Base-by-base conservation (phyloP, 2,329 filamentous ascomycete species). In the Falciphora oryzae region DNA sequence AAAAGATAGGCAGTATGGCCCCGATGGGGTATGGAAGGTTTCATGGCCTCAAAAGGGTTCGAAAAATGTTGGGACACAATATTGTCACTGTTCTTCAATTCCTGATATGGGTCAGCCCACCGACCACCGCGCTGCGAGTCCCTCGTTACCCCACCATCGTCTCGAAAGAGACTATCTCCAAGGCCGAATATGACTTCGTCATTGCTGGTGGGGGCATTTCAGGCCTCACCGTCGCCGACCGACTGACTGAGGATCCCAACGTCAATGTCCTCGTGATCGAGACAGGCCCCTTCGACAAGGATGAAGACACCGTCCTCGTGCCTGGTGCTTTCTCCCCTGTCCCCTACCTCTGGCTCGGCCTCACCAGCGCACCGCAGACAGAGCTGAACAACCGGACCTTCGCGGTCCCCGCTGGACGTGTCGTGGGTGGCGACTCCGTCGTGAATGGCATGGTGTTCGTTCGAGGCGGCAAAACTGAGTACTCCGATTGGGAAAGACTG, bases 401-500 rank as follows among this genome's bases (percentile, higher is more conserved):
- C 74, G 73, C 76, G 1, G 68, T 77, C 25, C 79, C 77, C 11
- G 77, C 32, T 44, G 57, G 29, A 53, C 22, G 73, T 60, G 81
- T 83, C 0, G 78, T 90, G 0, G 88, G 88, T 16, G 88, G 88
- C 14, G 86, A 86, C 4, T 82, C 79, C 18, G 80, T 81, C 1
- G 78, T 87, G 64, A 87, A 87, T 68, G 83, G 81, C 66, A 83
- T 85, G 81, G 80, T 83, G 61, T 62, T 56, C 22, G 8, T 59
- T 18, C n/a, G 57, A 1, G 57, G 57, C 29, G 18, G 16, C 57
- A 59, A 32, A 16, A 18, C 25, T 3, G 57, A 18, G 16, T 32
- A 59, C 28, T 77, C 76, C 73, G 75, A 74, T 59, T 75, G 80
- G 57, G 81, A 76, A 27, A 75, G 73, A 50, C 72, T 88, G 4